Conservation (phyloP, 2,329 filamentous ascomycete genomes). For the Diatrype stigma region DNA sequence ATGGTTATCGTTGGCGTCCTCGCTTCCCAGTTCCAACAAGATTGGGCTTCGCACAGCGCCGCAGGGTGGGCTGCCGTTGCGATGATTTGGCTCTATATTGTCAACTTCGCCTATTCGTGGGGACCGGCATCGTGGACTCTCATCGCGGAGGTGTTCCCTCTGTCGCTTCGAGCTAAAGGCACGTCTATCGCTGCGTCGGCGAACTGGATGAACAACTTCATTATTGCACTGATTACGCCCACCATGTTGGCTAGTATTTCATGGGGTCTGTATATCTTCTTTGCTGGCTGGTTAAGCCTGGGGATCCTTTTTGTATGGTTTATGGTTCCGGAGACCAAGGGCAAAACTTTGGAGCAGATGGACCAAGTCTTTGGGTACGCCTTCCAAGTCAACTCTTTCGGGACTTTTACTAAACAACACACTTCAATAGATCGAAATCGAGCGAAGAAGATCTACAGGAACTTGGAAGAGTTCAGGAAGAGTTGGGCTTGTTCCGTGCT, state of each 20-base stretch:
- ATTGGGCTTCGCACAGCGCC: constrained; percentile 46
- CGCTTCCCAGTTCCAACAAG: constrained; percentile 40
- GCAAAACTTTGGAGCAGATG: constrained; percentile 33
- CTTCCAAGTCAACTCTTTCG: no score
- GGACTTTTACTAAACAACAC: no score
- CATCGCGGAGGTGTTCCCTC: constrained; percentile 57
- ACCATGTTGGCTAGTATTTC: constrained; percentile 50
- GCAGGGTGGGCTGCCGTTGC: constrained; percentile 37
- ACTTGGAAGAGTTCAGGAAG: no score
- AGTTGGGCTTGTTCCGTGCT: no score
- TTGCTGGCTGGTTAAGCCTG: constrained; percentile 54
- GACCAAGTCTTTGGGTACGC: constrained; percentile 24
- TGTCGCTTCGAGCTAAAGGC: constrained; percentile 58
- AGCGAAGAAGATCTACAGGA: no score
- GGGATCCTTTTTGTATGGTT: constrained; percentile 34
- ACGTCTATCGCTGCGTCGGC: constrained; percentile 55
- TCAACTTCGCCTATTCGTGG: constrained; percentile 56
- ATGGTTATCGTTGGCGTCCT: constrained; percentile 51
- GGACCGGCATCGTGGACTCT: constrained; percentile 47
- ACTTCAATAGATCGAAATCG: no score
- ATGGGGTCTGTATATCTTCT: constrained; percentile 54
- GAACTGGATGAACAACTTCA: constrained; percentile 62
- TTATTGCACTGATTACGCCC: constrained; percentile 56
- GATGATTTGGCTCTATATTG: constrained; percentile 54
- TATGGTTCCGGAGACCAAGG: constrained; percentile 52